A percentile compares a stretch with the other conserved stretches of the same genome.
These are phyloP conservation scores for Coemansia sp. DNA, from an alignment of 192 early-diverging fungal genomes.

Conservation along the genomic window DNA sequence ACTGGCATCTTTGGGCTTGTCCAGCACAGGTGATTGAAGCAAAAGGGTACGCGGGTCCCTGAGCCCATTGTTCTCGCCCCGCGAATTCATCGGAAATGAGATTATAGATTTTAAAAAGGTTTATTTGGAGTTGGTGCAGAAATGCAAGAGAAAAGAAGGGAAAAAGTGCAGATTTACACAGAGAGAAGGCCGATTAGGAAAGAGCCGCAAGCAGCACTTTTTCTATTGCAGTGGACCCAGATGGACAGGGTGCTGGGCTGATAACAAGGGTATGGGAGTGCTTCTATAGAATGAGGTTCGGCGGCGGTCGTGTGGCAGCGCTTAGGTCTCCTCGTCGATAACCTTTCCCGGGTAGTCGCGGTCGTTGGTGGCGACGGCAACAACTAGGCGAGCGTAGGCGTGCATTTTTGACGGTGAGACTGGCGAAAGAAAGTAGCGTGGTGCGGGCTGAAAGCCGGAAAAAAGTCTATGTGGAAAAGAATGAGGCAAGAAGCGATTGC, in stretches of 20 bases:
- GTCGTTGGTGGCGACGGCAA: neutral
- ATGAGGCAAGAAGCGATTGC: neutral
- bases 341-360: constrained; percentile 24
- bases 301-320: neutral
- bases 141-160: constrained; percentile 3
- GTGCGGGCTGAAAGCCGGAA: neutral
- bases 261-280: neutral
- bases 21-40: neutral
- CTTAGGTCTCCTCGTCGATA: constrained; percentile 12
- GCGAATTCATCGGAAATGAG: constrained; percentile 1
- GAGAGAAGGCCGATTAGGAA: constrained; percentile 7
- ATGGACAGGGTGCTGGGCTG: neutral
- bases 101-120: constrained; percentile 3
- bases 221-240: constrained; percentile 5
- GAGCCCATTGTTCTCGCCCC: neutral
- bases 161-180: constrained; percentile 8
- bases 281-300: neutral
- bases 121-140: constrained; percentile 5
- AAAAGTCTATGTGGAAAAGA: neutral
- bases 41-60: neutral
- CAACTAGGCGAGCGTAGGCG: neutral
- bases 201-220: constrained; percentile 5
- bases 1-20: neutral
- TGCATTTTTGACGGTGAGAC: neutral
- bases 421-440: neutral